phyloP scores from a whole-genome alignment of 768 basidiomycete species.

The Ephemerocybe angulata region DNA sequence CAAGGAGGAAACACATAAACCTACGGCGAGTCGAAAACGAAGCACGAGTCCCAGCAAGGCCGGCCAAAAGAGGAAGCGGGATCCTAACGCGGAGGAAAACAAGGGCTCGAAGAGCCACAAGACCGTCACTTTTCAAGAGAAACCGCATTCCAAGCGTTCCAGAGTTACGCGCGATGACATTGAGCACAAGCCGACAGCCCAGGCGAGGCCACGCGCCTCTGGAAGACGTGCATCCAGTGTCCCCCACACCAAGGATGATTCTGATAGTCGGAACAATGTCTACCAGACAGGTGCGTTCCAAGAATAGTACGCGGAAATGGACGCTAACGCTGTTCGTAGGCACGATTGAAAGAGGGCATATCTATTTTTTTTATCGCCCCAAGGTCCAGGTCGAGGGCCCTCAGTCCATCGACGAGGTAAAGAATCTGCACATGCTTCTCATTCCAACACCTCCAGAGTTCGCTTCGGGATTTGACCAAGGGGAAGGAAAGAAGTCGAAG shows the following conservation, averaged over 20 bases:
- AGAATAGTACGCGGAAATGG: not conserved
- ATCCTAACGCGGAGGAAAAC: not conserved
- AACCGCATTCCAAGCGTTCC: not conserved
- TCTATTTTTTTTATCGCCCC: conserved; percentile 65
- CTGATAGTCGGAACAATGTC: not conserved
- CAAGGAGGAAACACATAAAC: conserved; percentile 19
- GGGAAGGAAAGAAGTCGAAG: conserved; percentile 3
- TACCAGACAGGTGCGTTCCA: conserved; percentile 18
- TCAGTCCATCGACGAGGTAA: conserved; percentile 53
- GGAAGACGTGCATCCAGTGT: not conserved
- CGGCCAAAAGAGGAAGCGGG: not conserved
- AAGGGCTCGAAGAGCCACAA: too few relatives aligned
- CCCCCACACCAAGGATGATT: not conserved
- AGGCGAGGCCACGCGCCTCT: not conserved
- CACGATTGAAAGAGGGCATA: conserved; percentile 54
- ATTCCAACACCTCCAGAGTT: conserved; percentile 52
- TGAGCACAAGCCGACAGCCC: not conserved
- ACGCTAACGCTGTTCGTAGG: conserved; percentile 27
- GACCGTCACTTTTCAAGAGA: too few relatives aligned
- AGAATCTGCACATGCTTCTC: conserved; percentile 57
- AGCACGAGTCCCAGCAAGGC: conserved; percentile 2
- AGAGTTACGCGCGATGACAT: not conserved
- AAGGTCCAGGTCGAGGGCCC: conserved; percentile 51
- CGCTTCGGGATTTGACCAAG: conserved; percentile 15
- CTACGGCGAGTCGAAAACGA: conserved; percentile 15